These are phyloP conservation scores for Lophiotrema nucula DNA, from an alignment of 495 filamentous ascomycete genomes.

Conservation along the genomic window DNA sequence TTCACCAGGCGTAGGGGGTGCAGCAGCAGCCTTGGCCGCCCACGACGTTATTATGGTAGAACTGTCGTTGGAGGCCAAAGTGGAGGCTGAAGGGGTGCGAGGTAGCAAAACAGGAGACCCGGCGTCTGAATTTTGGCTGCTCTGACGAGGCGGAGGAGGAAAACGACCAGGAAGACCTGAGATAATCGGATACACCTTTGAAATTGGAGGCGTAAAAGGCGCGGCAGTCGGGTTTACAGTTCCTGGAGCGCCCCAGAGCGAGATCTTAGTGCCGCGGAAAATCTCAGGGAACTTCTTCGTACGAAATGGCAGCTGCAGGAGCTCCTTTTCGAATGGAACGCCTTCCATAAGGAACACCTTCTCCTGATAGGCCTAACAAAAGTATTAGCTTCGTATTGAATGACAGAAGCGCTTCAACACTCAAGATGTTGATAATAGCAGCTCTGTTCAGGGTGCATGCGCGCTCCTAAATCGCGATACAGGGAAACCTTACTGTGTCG, in stretches of 20 bases:
- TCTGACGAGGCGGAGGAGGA: constrained; percentile 1
- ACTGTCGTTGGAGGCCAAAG: constrained; percentile 7
- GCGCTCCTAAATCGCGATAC: no score
- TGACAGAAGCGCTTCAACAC: no score
- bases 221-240: background rate
- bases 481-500: constrained; percentile 47
- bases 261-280: constrained; percentile 65
- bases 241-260: background rate
- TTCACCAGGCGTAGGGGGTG: constrained; percentile 17
- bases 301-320: constrained; percentile 56
- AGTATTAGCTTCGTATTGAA: no score
- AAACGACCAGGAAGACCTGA: constrained; percentile 13
- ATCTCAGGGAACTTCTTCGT: constrained; percentile 61
- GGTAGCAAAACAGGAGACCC: constrained; percentile 9
- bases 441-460: no score
- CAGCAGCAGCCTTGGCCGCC: constrained; percentile 26
- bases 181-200: constrained; percentile 1
- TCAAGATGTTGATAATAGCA: no score
- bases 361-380: constrained; percentile 44
- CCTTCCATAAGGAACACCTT: constrained; percentile 75
- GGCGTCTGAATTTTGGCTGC: background rate
- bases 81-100: constrained; percentile 10
- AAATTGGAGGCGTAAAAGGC: background rate
- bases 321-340: constrained; percentile 64
- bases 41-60: constrained; percentile 8